Base-by-base conservation (phyloP, 148 eudicot genomes). In the Beta vulgaris region DNA sequence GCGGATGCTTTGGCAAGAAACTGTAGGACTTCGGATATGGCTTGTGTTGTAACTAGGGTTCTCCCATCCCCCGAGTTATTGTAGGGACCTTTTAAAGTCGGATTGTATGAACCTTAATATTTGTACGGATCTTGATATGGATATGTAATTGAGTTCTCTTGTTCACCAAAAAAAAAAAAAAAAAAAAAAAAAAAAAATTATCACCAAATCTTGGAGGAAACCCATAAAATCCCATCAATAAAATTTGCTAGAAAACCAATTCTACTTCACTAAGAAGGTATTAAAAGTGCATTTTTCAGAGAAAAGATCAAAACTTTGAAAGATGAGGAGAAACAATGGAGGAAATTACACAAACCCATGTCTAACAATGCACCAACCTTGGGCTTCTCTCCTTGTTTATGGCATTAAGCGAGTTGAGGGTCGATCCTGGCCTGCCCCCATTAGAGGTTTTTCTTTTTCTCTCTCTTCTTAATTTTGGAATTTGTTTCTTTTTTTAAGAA, bases 401-500 rank as follows among this genome's bases (percentile, higher is more conserved):
- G 98, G 97, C 54, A 89, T 94, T 62, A 94, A 94, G 74, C 96
- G 97, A 42, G 78, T 94, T 84, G 98, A 94, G 78, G 98, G 98
- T 64, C 87, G 98, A 81, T 94, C 98, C 43, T 94, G 98, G 98
- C 97, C 97, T 82, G 81, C 98, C 71, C 98, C 98, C 26, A 75
- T 91, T 32, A 80, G 84, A 83, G 98, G 98, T 93, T 55, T 10
- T n/a, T 32, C 23, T 23, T 25, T 39, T 14, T 39, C 53, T 16
- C 60, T 34, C 31, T 58, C n/a, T 3, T 66, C 4, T 26, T 54
- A 0, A 9, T n/a, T 74, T 3, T 7, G 35, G 26, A 21, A 1
- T 66, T 14, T 68, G 2, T 19, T 37, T 7, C 3, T 3, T 7
- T 1, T n/a, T 7, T 31, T 25, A 3, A 34, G 11, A 35, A 3